These are phyloP conservation scores for Metschnikowia matae DNA, from an alignment of 805 yeast species.

Conservation along the genomic window DNA sequence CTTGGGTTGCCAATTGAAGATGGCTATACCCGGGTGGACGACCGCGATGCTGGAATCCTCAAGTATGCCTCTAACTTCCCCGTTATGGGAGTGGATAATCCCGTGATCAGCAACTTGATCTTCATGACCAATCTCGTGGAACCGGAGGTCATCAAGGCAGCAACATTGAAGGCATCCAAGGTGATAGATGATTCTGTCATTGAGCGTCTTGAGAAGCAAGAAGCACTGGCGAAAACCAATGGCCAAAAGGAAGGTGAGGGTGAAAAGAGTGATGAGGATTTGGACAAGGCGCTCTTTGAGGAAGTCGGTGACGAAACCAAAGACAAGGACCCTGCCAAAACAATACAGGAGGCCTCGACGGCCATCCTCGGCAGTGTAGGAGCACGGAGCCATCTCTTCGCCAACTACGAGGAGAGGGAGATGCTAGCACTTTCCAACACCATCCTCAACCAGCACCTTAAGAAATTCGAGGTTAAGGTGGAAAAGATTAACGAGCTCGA, in stretches of 20 bases:
- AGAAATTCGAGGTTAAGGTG: conserved; percentile 62
- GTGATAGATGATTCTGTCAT: conserved; percentile 32
- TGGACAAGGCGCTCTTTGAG: conserved; percentile 8
- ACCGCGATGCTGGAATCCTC: conserved; percentile 58
- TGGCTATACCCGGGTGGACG: conserved; percentile 49
- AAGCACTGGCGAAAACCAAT: background rate
- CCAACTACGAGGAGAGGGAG: conserved; percentile 76
- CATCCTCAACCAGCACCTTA: conserved; percentile 58
- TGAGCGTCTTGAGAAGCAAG: conserved; percentile 4
- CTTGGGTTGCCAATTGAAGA: conserved; percentile 81
- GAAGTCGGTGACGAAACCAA: conserved; percentile 4
- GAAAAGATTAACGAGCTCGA: conserved; percentile 57
- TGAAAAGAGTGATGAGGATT: background rate
- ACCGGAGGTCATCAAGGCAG: conserved; percentile 79
- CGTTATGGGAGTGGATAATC: conserved; percentile 81
- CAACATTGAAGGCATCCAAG: conserved; percentile 60
- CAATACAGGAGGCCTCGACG: conserved; percentile 56
- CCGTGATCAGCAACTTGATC: conserved; percentile 88
- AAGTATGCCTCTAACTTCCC: conserved; percentile 83
- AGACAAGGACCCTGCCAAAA: conserved; percentile 13
- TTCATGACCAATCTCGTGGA: conserved; percentile 84
- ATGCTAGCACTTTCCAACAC: conserved; percentile 56
- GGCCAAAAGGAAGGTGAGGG: conserved; percentile 3
- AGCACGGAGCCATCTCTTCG: conserved; percentile 73
- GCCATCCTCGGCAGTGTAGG: conserved; percentile 76